Percentiles rank a stretch among this genome's conserved stretches.
Conservation (phyloP, 345 rosid genomes). For the Eucalyptus cloeziana region DNA sequence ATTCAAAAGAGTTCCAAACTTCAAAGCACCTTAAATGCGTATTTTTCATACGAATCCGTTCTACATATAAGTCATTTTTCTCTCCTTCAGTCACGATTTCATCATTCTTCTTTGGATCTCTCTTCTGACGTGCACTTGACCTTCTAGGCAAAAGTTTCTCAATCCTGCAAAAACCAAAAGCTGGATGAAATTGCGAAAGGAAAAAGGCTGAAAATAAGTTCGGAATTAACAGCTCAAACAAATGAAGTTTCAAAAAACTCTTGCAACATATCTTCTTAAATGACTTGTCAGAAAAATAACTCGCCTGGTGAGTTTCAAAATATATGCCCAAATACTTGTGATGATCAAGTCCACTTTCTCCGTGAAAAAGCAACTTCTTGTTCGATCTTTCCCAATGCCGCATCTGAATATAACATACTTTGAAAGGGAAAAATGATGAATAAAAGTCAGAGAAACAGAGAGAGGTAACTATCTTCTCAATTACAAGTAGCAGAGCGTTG, state of each 20-base stretch:
- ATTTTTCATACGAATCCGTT: slow-evolving; percentile 79
- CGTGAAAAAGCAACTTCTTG: slow-evolving; percentile 67
- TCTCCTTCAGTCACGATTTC: slow-evolving; percentile 36
- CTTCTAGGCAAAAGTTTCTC: slow-evolving; percentile 36
- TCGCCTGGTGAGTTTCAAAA: slow-evolving; percentile 52
- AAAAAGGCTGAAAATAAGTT: not conserved
- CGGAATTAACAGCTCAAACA: not conserved
- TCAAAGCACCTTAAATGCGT: slow-evolving; percentile 53
- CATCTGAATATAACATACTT: slow-evolving; percentile 91
- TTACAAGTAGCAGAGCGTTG: not conserved
- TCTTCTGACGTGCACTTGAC: slow-evolving; percentile 21
- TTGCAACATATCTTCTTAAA: not conserved
- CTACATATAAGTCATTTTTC: slow-evolving; percentile 41
- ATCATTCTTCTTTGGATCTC: slow-evolving; percentile 63
- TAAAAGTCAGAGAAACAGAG: not conserved
- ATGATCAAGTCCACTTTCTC: slow-evolving; percentile 78
- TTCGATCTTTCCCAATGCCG: slow-evolving; percentile 75
- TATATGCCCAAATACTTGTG: slow-evolving; percentile 61
- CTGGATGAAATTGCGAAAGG: not conserved
- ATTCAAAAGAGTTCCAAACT: not conserved
- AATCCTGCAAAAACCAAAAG: slow-evolving; percentile 41
- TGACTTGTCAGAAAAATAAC: not conserved
- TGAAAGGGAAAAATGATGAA: not conserved
- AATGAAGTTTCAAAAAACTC: not conserved
- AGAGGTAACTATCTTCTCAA: not conserved